Evolutionary conservation across 371 early-diverging fungal species (phyloP), one percentile per base, ranked within the genome.

Genomic region (Sporodiniella umbellata): DNA sequence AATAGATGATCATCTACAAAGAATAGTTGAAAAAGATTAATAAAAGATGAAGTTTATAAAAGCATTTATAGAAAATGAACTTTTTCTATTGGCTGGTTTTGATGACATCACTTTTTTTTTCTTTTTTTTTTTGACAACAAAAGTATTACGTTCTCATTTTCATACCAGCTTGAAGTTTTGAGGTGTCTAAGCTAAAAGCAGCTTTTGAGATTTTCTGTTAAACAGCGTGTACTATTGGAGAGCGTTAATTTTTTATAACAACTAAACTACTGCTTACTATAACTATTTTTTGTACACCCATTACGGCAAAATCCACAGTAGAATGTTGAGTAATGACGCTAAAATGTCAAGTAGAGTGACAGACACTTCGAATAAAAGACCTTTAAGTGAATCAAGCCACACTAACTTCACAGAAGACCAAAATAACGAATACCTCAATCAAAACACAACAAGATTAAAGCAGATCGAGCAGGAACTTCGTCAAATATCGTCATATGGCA

Each of bases 1-100:
- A 64, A 96, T 99, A 56, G 98, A 96, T 33, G 87, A 79, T 24
- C 90, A 95, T 70, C 78, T 99, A 60, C 91, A 86, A 50, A 76
- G 93, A 62, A 93, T 96, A 60, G 85, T 85, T 37, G 94, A 94
- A 66, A 86, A 84, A 67, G 91, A 90, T 68, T 88, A 81, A 58
- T 21, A 47, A 24, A 40, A 25, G 12, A 49, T 17, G 38, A 28
- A 40, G 12, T 14, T 24, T 17, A n/a, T n/a, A 94, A 66, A 86
- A 84, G 66, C 90, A 90, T 68, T 88, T 80, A 58, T 21, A 47
- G 18, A 40, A 25, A 15, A 49, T 17, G 38, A 28, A 40, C 8
- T 24, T 17, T 28, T 45, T 30, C 33, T 25, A 31, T 28, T 31
- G 15, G 22, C 2, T 28, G 25, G 1, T n/a, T 45, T 17, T 28